Evolutionary conservation across 139 green algal species (phyloP).

Genomic region (Micractinium sp.): DNA sequence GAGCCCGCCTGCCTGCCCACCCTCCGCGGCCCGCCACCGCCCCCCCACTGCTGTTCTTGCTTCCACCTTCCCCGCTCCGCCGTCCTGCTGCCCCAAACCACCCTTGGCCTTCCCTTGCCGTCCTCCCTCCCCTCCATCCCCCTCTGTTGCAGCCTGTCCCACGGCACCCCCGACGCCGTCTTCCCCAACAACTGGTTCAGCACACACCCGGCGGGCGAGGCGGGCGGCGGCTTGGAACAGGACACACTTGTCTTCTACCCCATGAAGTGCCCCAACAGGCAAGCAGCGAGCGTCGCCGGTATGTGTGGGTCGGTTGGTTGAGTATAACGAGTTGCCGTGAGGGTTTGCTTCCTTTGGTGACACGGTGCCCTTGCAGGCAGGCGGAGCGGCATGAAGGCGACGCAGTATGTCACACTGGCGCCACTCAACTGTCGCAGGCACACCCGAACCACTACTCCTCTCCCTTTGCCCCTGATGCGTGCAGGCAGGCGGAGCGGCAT

Average conservation of each 20-base stretch:
- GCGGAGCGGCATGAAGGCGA: not conserved
- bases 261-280: slow-evolving; percentile 91
- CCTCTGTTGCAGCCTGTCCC: slow-evolving; percentile 63
- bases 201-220: slow-evolving; percentile 66
- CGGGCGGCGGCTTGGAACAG: slow-evolving; percentile 52
- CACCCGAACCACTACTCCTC: no score
- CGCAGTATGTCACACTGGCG: no score
- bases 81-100: not conserved
- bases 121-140: slow-evolving; percentile 4
- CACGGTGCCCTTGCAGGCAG: not conserved
- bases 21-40: not conserved
- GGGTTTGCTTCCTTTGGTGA: not conserved
- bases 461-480: no score
- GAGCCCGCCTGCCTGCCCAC: not conserved
- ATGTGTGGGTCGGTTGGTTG: not conserved
- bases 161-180: slow-evolving; percentile 92
- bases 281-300: not conserved
- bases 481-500: no score
- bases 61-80: not conserved
- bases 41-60: slow-evolving; percentile 32
- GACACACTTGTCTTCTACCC: slow-evolving; percentile 90
- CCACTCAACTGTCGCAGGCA: no score
- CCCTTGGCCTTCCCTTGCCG: no score
- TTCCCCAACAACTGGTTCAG: slow-evolving; percentile 98
- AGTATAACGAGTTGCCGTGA: not conserved